phyloP scores from a whole-genome alignment of 202 grass and related monocot species.

The Zizania palustris region DNA sequence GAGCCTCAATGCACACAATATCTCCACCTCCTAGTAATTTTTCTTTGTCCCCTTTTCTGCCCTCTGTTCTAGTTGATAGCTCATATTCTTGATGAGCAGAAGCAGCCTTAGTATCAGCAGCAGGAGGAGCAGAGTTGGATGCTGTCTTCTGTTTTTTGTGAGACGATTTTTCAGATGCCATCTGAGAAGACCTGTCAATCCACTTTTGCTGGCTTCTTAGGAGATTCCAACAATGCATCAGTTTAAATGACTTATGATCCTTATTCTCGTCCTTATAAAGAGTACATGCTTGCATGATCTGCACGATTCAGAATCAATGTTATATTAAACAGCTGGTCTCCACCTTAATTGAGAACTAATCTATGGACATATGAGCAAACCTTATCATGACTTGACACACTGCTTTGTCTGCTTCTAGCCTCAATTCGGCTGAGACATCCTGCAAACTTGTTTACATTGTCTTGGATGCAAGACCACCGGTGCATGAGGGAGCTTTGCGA shows the following conservation, averaged over 20 bases:
- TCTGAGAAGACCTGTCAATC: constrained; percentile 12
- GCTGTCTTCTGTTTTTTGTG: background rate
- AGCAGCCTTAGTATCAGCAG: background rate
- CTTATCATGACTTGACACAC: background rate
- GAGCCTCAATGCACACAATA: background rate
- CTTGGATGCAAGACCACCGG: constrained; percentile 27
- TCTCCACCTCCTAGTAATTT: background rate
- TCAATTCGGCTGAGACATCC: background rate
- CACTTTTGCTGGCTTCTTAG: constrained; percentile 19
- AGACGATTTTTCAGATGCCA: background rate
- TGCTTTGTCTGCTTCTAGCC: too few relatives aligned
- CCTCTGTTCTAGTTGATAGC: background rate
- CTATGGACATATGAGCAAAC: background rate
- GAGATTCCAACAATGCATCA: constrained; percentile 20
- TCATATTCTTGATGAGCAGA: background rate
- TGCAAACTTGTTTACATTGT: background rate
- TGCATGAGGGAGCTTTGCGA: constrained; percentile 27
- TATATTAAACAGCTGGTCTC: background rate
- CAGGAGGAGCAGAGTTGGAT: background rate
- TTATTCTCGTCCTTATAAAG: constrained; percentile 6
- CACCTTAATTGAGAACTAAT: background rate
- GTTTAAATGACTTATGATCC: background rate
- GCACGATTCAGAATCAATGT: background rate
- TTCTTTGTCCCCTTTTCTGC: background rate
- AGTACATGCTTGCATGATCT: constrained; percentile 12